Evolutionary conservation across 1,139 yeast genomes (phyloP).

Genomic region (Hansenula sp.): DNA sequence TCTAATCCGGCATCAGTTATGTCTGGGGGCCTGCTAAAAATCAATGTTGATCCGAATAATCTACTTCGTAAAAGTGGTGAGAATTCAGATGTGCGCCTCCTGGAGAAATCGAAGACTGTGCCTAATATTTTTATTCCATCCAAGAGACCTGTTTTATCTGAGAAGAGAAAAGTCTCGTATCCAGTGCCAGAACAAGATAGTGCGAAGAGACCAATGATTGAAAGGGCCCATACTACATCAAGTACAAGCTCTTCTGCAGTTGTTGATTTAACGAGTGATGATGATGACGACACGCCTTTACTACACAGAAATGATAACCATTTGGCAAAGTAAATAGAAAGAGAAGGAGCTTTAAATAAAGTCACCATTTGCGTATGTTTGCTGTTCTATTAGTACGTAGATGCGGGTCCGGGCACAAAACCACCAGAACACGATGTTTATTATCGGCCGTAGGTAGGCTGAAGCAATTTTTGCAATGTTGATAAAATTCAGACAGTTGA

Average conservation of each 20-base stretch:
- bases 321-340: too few species aligned
- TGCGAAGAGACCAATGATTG: neutral
- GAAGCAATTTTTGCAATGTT: too few species aligned
- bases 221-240: neutral
- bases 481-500: too few species aligned
- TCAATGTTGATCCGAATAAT: conserved; percentile 3
- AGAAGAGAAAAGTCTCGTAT: neutral
- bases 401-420: too few species aligned
- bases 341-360: too few species aligned
- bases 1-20: neutral
- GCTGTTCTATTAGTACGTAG: too few species aligned
- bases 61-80: neutral
- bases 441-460: too few species aligned
- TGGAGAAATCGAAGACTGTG: neutral
- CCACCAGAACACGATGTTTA: too few species aligned
- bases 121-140: conserved; percentile 5
- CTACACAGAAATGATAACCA: neutral
- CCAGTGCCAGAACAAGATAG: neutral
- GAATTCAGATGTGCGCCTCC: neutral
- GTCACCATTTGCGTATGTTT: too few species aligned
- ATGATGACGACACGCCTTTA: neutral
- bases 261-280: conserved; percentile 1
- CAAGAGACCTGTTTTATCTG: neutral
- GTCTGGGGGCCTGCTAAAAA: conserved; percentile 5
- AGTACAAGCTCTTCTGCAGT: neutral